phyloP scores from a whole-genome alignment of 2,329 filamentous ascomycete species.

The Calonectria multiphialidica region DNA sequence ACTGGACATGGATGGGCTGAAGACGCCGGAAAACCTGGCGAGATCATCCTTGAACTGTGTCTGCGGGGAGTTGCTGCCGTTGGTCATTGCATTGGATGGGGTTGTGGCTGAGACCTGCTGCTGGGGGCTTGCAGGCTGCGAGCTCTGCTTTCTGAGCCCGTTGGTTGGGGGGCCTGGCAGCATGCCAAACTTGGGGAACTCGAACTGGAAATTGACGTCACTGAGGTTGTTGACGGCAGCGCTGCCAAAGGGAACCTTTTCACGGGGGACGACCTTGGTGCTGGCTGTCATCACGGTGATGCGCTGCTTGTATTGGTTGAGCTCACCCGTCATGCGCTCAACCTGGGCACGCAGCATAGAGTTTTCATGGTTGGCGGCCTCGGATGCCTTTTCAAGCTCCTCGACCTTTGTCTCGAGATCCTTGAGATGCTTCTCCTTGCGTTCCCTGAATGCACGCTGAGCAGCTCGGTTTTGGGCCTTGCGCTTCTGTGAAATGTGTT shows the following conservation, averaged over 20 bases:
- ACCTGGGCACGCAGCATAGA: slow-evolving; percentile 86
- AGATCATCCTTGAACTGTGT: slow-evolving; percentile 60
- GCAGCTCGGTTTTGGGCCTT: slow-evolving; percentile 97
- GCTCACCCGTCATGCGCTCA: slow-evolving; percentile 85
- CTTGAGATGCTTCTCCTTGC: slow-evolving; percentile 92
- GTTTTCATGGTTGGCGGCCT: slow-evolving; percentile 88
- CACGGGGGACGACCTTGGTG: slow-evolving; percentile 53
- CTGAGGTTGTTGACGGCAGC: slow-evolving; percentile 70
- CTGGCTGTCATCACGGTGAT: slow-evolving; percentile 68
- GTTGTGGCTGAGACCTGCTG: slow-evolving; percentile 39
- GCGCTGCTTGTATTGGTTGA: slow-evolving; percentile 92
- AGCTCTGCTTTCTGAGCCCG: slow-evolving; percentile 42
- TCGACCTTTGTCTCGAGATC: slow-evolving; percentile 84
- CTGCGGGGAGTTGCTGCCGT: slow-evolving; percentile 36
- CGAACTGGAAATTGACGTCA: slow-evolving; percentile 91
- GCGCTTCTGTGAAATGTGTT: slow-evolving; percentile 73
- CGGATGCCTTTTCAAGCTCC: slow-evolving; percentile 84
- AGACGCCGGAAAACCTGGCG: slow-evolving; percentile 68
- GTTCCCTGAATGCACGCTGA: slow-evolving; percentile 92
- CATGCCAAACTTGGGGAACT: slow-evolving; percentile 93
- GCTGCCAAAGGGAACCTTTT: slow-evolving; percentile 55
- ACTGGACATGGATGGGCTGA: slow-evolving; percentile 67
- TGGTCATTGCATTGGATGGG: slow-evolving; percentile 46
- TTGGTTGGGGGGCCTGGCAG: slow-evolving; percentile 64
- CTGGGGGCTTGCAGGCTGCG: slow-evolving; percentile 50